Conservation (phyloP, 441 rosid genomes). For the Populus hybrid region DNA sequence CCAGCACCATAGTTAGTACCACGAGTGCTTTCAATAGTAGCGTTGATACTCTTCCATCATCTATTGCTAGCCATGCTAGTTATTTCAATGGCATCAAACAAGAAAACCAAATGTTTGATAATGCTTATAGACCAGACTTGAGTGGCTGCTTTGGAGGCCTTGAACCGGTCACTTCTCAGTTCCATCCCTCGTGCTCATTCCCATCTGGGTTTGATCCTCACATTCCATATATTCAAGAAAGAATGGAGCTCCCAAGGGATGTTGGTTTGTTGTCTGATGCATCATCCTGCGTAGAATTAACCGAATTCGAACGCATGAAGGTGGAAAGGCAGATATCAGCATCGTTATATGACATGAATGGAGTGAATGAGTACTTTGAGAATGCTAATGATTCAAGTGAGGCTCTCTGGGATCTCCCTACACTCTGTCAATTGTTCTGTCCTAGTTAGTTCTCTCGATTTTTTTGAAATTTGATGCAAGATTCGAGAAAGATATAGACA, state of each 20-base stretch:
- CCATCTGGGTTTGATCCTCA: conserved; percentile 37
- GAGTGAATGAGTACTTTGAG: conserved; percentile 43
- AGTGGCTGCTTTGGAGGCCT: conserved; percentile 27
- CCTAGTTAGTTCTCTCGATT: background rate
- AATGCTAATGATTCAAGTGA: conserved; percentile 40
- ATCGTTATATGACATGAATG: conserved; percentile 45
- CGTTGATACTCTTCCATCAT: background rate
- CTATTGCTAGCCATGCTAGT: background rate
- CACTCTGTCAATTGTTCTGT: conserved; percentile 41
- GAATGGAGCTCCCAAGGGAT: conserved; percentile 27
- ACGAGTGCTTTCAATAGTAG: conserved; percentile 2
- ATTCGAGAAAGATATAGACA: background rate
- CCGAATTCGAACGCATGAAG: conserved; percentile 37
- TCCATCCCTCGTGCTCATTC: conserved; percentile 44
- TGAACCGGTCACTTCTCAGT: conserved; percentile 19
- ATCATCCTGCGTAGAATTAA: conserved; percentile 24
- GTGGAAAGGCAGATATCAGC: conserved; percentile 33
- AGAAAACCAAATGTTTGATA: conserved; percentile 24
- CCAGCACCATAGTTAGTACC: conserved; percentile 22
- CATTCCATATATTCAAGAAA: conserved; percentile 33
- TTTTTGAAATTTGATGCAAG: too few species aligned
- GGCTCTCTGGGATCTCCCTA: conserved; percentile 56
- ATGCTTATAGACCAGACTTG: conserved; percentile 51
- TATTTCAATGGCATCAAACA: conserved; percentile 13
- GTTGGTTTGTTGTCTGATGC: conserved; percentile 5